Evolutionary conservation across 176 grass and related monocot genomes (phyloP).

Genomic region (Avena sativa): DNA sequence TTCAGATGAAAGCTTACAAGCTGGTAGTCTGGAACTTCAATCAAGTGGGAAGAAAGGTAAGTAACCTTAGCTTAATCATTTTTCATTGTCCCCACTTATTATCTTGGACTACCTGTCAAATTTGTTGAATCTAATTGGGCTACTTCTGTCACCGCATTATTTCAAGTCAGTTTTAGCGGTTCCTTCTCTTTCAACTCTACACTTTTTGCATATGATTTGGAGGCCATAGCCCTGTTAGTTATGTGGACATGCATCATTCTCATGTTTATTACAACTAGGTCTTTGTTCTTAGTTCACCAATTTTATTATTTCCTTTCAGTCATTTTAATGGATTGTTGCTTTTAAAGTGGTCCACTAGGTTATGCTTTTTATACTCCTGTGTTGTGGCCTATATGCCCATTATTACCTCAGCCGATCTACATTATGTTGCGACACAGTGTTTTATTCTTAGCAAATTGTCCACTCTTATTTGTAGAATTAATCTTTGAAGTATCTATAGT

Average conservation of each 20-base stretch:
- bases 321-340: not conserved
- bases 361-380: not conserved
- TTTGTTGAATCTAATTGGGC: not conserved
- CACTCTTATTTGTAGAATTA: not conserved
- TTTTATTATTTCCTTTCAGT: not conserved
- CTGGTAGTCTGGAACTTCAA: conserved; percentile 12
- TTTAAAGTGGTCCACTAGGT: not conserved
- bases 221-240: not conserved
- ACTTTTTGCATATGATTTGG: not conserved
- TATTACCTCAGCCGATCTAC: not conserved
- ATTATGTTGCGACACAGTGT: not conserved
- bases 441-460: not conserved
- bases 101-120: not conserved
- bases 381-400: too few relatives aligned
- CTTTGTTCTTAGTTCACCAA: not conserved
- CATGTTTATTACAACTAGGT: not conserved
- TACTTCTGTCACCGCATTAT: not conserved
- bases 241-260: not conserved
- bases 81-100: not conserved
- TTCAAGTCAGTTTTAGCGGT: not conserved
- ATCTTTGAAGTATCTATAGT: not conserved
- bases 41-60: conserved; percentile 1
- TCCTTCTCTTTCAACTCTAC: not conserved
- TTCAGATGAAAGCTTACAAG: conserved; percentile 23
- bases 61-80: not conserved